Evolutionary conservation across 225 moss, liverwort and hornwort genomes (phyloP).

Genomic region (Pseudoscleropodium purum): DNA sequence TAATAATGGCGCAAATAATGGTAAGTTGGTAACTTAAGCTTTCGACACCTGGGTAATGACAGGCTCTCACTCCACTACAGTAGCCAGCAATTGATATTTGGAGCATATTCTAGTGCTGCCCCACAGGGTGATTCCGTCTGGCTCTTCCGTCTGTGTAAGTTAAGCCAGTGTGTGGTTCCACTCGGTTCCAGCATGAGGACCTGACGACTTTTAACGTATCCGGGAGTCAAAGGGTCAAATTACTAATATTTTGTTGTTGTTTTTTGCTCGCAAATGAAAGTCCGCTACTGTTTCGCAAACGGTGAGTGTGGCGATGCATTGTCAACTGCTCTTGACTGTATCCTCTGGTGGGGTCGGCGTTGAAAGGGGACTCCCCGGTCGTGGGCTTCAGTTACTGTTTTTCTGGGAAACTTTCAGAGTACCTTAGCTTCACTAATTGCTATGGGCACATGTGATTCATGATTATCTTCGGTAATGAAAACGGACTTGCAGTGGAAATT

Average conservation of each 20-base stretch:
- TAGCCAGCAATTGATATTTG: background rate
- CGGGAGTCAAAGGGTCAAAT: background rate
- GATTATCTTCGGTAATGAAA: background rate
- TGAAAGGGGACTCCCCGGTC: background rate
- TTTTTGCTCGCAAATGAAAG: background rate
- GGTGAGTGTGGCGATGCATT: background rate
- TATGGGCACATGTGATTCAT: too few relatives aligned
- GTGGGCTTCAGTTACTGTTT: background rate
- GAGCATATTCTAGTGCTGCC: background rate
- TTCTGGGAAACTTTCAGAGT: background rate
- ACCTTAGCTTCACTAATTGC: background rate
- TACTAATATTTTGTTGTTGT: background rate
- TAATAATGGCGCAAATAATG: background rate
- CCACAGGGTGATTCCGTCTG: background rate
- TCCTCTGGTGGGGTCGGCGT: background rate
- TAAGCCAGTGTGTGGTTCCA: background rate
- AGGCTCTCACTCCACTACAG: background rate
- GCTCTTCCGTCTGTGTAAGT: background rate
- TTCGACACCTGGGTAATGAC: background rate
- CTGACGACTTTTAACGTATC: background rate
- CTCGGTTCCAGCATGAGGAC: background rate
- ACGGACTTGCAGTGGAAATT: background rate
- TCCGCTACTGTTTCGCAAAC: background rate
- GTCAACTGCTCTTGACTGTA: background rate
- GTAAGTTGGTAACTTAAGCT: too few relatives aligned